Conservation (phyloP, 2,329 filamentous ascomycete species). For the Alternaria longipes region DNA sequence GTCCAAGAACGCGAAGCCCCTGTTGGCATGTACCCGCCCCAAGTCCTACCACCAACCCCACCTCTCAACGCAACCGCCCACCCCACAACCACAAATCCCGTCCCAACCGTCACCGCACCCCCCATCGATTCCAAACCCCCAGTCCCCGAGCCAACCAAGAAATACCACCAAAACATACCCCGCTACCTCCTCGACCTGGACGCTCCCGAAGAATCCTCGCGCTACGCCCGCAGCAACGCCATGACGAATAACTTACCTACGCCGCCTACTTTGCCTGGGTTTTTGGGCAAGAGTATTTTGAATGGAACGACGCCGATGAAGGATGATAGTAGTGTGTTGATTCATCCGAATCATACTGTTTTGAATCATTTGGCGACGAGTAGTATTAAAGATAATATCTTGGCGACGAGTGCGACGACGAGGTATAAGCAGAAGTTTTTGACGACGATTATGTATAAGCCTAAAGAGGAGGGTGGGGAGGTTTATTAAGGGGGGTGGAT, state of each 20-base stretch:
- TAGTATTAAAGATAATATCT: conserved; percentile 95
- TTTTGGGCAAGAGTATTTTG: conserved; percentile 91
- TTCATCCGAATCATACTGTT: conserved; percentile 96
- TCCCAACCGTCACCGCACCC: conserved; percentile 32
- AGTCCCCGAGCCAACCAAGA: conserved; percentile 51
- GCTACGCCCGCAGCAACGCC: conserved; percentile 71
- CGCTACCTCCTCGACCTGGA: conserved; percentile 89
- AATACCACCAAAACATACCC: conserved; percentile 79
- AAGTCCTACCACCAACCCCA: conserved; percentile 56
- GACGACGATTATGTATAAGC: conserved; percentile 97
- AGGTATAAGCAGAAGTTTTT: conserved; percentile 99
- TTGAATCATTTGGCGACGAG: conserved; percentile 96
- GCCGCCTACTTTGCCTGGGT: conserved; percentile 86
- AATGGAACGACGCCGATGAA: conserved; percentile 93
- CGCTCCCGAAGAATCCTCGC: conserved; percentile 77
- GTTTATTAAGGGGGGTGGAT: background rate
- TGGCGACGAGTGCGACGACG: conserved; percentile 97
- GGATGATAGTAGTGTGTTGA: conserved; percentile 96
- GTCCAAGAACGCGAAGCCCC: conserved; percentile 40
- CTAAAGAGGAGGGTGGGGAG: conserved; percentile 63
- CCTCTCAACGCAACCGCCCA: conserved; percentile 5
- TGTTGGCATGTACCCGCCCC: conserved; percentile 40
- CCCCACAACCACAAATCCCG: conserved; percentile 49
- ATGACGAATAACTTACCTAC: conserved; percentile 82
- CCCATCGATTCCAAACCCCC: conserved; percentile 41